Evolutionary conservation across 495 filamentous ascomycete genomes (phyloP), one percentile per base, ranked within the genome.

Genomic region (Entonaema liquescens): DNA sequence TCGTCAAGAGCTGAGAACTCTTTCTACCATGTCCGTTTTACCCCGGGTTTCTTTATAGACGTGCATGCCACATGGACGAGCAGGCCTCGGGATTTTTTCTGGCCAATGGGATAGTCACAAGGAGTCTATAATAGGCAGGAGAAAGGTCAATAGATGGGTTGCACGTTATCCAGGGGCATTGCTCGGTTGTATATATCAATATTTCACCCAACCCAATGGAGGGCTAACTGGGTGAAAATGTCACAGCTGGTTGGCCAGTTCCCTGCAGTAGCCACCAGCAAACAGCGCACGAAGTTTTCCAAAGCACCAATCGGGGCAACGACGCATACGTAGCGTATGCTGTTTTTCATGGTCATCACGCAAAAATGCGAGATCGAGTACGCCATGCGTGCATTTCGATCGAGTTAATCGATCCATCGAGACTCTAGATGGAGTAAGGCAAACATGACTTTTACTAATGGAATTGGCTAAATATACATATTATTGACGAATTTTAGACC

Each of bases 281-380:
- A 58, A 59, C 28, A 38, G 64, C 40, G 25, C 54, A 54, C 35
- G 33, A 59, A 44, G 15, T 19, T 7, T 29, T 38, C 25, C 19
- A 47, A 9, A 15, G 38, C 60, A 17, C 67, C 67, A 70, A 70
- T 70, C 54, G 67, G 60, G 55, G n/a, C 49, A 25, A 5, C 21
- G 49, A 52, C 2, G 21, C 15, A 0, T 29, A 52, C 49, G 21
- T 52, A 52, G 28, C 23, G 49, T 56, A 63, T 49, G 28, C 29
- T 26, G 33, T n/a, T 38, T 36, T 6, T 25, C 8, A 21, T 52
- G 58, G 28, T 54, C 58, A 68, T 68, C 70, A 72, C 70, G 70
- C 65, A 62, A 73, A 68, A 25, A 55, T 73, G 65, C 70, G 65
- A 65, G 70, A 73, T 73, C 57, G 40, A 68, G 61, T 59, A 62